A percentile compares a stretch with the other conserved stretches of the same genome.
Conservation (phyloP, 148 eudicot species). For the Vaccinium corymbosum region DNA sequence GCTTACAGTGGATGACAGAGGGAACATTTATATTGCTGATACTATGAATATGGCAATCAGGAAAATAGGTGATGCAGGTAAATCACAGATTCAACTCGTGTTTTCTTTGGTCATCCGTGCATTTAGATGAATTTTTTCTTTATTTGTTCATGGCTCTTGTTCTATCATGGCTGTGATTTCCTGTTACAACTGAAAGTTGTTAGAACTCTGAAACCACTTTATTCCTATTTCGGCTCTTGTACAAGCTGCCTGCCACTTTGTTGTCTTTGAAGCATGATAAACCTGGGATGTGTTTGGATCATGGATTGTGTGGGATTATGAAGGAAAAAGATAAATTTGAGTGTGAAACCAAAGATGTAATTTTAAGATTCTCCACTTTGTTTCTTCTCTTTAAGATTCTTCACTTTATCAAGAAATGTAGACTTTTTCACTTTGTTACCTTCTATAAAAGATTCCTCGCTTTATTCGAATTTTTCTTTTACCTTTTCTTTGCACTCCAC, state of each 20-base stretch:
- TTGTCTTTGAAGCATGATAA: neutral
- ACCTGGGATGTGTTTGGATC: neutral
- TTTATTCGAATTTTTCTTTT: neutral
- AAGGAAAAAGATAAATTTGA: neutral
- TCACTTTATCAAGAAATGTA: neutral
- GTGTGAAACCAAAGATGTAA: neutral
- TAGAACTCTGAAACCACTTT: neutral
- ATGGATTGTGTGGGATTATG: neutral
- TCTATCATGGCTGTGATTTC: neutral
- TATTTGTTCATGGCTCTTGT: neutral
- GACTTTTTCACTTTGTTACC: constrained; percentile 1
- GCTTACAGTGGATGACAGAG: constrained; percentile 82
- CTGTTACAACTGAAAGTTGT: neutral
- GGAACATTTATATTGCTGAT: constrained; percentile 94
- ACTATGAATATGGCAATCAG: constrained; percentile 86
- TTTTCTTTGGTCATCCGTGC: neutral
- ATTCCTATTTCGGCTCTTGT: neutral
- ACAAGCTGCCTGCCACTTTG: neutral
- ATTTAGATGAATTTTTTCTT: neutral
- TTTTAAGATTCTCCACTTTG: neutral
- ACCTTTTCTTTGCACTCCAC: neutral
- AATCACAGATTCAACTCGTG: constrained; percentile 2
- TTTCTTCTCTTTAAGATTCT: neutral
- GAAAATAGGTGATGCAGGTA: constrained; percentile 90
- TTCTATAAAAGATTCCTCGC: neutral